Conservation (phyloP, 2,329 filamentous ascomycete species). For the Lasiodiplodia gonubiensis region DNA sequence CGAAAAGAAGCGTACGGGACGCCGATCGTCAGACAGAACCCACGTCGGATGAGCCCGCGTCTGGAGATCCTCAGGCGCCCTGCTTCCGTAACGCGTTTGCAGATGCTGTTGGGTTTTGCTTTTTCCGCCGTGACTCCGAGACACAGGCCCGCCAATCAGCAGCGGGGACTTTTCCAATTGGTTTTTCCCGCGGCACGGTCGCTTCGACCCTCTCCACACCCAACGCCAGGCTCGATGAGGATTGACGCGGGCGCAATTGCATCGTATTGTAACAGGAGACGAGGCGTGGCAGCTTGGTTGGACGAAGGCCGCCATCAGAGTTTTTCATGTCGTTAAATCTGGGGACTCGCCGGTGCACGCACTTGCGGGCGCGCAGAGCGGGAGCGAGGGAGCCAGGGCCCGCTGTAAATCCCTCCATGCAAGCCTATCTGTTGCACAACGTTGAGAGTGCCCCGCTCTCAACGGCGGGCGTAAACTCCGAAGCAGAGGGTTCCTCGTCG, state of each 20-base stretch:
- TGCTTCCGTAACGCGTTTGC: constrained; percentile 1
- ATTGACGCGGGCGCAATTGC: not conserved
- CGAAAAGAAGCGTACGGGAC: constrained; percentile 15
- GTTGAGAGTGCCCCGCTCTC: constrained; percentile 8
- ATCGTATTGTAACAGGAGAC: constrained; percentile 13
- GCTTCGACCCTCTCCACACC: constrained; percentile 10
- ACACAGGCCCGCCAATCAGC: constrained; percentile 4
- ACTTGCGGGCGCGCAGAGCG: not conserved
- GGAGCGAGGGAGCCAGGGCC: not conserved
- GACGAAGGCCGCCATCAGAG: constrained; percentile 13
- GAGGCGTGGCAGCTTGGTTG: not conserved
- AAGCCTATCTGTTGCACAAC: not conserved
- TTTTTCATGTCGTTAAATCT: constrained; percentile 4
- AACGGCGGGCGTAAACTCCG: not conserved
- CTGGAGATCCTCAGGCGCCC: constrained; percentile 21
- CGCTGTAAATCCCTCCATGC: constrained; percentile 1
- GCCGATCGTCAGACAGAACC: constrained; percentile 1
- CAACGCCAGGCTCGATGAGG: not conserved
- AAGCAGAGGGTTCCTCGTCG: constrained; percentile 8
- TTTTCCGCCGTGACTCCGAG: not conserved
- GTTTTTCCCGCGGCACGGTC: constrained; percentile 11
- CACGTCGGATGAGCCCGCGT: constrained; percentile 13
- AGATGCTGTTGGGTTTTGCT: not conserved
- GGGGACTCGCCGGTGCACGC: constrained; percentile 15
- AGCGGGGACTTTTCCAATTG: not conserved